These are phyloP conservation scores for Hanseniaspora taiwanica DNA, from an alignment of 805 yeast genomes.

Conservation along the genomic window DNA sequence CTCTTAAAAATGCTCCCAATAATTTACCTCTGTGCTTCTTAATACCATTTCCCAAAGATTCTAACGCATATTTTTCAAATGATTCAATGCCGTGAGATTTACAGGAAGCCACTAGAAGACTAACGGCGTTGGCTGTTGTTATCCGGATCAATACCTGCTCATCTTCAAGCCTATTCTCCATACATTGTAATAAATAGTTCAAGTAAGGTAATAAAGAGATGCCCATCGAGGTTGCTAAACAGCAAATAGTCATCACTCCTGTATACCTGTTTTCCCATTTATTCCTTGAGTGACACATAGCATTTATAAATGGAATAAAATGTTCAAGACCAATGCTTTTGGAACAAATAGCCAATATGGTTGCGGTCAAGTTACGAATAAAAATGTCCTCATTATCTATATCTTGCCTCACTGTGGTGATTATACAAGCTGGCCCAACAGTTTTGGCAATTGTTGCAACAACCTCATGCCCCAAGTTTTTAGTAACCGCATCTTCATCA, in stretches of 20 bases:
- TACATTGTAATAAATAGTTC: constrained; percentile 47
- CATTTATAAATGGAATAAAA: constrained; percentile 66
- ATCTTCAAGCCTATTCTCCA: constrained; percentile 47
- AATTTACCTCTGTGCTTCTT: constrained; percentile 64
- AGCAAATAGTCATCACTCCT: constrained; percentile 66
- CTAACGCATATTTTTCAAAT: constrained; percentile 51
- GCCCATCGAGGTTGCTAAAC: constrained; percentile 55
- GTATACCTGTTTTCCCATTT: constrained; percentile 78
- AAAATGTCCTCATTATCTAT: constrained; percentile 74
- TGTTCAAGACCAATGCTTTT: constrained; percentile 61
- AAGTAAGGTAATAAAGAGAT: constrained; percentile 65
- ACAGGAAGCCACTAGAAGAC: constrained; percentile 68
- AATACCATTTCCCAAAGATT: constrained; percentile 72
- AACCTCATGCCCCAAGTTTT: constrained; percentile 70
- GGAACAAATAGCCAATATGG: constrained; percentile 76
- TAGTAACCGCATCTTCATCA: constrained; percentile 64
- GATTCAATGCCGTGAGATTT: constrained; percentile 85
- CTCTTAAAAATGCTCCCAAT: constrained; percentile 61
- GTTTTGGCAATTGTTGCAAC: constrained; percentile 63
- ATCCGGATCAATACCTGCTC: constrained; percentile 55
- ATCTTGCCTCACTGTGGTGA: constrained; percentile 69
- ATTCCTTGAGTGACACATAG: constrained; percentile 64
- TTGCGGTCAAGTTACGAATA: constrained; percentile 60
- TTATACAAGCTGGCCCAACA: constrained; percentile 70
- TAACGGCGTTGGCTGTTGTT: constrained; percentile 56